These are phyloP conservation scores for Moricandia moricandioides DNA, from an alignment of 345 rosid species.

Conservation along the genomic window DNA sequence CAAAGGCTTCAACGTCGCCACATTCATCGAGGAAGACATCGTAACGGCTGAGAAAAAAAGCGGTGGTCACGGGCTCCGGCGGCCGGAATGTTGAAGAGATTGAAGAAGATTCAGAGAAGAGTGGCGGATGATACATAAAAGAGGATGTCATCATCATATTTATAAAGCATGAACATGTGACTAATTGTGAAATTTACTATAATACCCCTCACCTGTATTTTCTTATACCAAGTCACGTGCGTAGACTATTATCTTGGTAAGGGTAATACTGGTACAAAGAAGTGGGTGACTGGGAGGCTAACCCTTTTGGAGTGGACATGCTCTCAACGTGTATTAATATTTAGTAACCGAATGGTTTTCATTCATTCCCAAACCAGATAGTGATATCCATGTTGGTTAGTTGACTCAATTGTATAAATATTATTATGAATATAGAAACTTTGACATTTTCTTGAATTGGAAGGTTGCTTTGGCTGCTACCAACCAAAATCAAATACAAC, in stretches of 20 bases:
- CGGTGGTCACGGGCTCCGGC: constrained; percentile 1
- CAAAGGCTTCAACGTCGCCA: constrained; percentile 33
- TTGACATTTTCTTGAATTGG: constrained; percentile 15
- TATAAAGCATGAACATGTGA: constrained; percentile 26
- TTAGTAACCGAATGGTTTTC: no score
- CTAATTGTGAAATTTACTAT: neutral
- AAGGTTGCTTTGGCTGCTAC: constrained; percentile 23
- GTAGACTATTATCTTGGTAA: neutral
- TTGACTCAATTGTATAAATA: constrained; percentile 2
- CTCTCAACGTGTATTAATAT: no score
- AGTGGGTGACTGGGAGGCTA: neutral
- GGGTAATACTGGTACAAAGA: neutral
- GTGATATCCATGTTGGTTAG: neutral
- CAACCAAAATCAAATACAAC: constrained; percentile 28
- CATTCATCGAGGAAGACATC: constrained; percentile 30
- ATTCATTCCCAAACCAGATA: neutral
- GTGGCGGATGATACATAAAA: neutral
- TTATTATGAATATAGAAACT: neutral
- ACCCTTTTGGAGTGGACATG: neutral
- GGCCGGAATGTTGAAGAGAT: constrained; percentile 14
- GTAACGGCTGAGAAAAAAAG: neutral
- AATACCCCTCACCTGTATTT: constrained; percentile 31
- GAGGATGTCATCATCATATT: neutral
- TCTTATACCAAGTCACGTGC: neutral
- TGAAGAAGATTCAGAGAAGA: constrained; percentile 11